Conservation (phyloP, 768 basidiomycete genomes). For the Glaciozyma antarctica region DNA sequence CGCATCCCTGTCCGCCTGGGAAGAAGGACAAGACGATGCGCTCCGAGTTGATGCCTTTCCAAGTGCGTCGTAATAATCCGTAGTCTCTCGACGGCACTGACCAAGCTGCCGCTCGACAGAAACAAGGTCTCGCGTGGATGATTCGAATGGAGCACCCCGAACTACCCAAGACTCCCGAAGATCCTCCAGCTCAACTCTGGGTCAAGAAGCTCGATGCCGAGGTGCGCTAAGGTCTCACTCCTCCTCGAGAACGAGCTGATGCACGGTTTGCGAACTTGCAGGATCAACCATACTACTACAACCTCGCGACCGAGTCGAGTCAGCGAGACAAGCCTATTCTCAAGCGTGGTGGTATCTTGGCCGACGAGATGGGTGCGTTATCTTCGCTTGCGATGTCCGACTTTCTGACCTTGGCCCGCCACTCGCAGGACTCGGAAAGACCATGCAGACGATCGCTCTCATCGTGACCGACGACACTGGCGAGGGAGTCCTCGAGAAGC, state of each 20-base stretch:
- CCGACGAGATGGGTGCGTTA: conserved; percentile 69
- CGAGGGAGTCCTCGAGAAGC: conserved; percentile 28
- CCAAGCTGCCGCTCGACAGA: conserved; percentile 43
- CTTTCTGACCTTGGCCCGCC: background rate
- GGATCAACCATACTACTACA: conserved; percentile 56
- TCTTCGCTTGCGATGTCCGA: background rate
- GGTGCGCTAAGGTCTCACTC: background rate
- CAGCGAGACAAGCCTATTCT: conserved; percentile 45
- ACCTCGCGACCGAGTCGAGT: conserved; percentile 74
- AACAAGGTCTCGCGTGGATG: conserved; percentile 76
- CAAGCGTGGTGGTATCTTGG: conserved; percentile 63
- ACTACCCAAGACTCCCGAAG: conserved; percentile 56
- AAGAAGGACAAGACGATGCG: conserved; percentile 55
- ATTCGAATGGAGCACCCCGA: conserved; percentile 61
- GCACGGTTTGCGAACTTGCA: background rate
- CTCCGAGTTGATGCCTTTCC: conserved; percentile 71
- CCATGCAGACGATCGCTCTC: conserved; percentile 74
- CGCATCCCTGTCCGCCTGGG: conserved; percentile 63
- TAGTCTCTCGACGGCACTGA: background rate
- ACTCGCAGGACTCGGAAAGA: conserved; percentile 57
- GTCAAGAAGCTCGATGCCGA: conserved; percentile 45
- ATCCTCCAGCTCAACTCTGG: conserved; percentile 84
- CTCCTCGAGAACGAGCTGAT: background rate
- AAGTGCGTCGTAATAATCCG: conserved; percentile 45
- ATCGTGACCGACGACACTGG: conserved; percentile 44